Evolutionary conservation across 805 yeast genomes (phyloP).

Genomic region (Priceomyces castillae): DNA sequence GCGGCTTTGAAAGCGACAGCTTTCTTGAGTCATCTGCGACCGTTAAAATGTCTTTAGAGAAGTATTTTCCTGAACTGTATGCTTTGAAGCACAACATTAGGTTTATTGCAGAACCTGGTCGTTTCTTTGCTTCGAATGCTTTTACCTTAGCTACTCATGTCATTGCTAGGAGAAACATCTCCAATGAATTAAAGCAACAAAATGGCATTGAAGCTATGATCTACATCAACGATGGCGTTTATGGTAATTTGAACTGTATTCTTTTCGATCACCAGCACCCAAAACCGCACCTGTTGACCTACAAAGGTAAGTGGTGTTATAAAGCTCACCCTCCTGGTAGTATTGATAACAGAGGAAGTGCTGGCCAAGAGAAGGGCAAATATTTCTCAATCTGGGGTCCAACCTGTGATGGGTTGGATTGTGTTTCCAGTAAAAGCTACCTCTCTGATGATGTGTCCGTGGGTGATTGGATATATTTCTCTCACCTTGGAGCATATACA

Average conservation of each 20-base stretch:
- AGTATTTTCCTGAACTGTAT: constrained; percentile 52
- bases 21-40: constrained; percentile 59
- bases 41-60: constrained; percentile 53
- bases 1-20: constrained; percentile 74
- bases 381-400: constrained; percentile 93
- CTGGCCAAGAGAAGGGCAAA: constrained; percentile 18
- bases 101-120: constrained; percentile 91
- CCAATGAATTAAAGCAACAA: constrained; percentile 15
- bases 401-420: constrained; percentile 95
- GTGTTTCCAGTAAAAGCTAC: constrained; percentile 54
- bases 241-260: constrained; percentile 93
- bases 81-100: constrained; percentile 25
- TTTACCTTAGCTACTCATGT: constrained; percentile 82
- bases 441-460: constrained; percentile 62
- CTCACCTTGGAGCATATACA: constrained; percentile 87
- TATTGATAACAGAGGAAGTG: not conserved
- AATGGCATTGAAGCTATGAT: constrained; percentile 56
- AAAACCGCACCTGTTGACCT: constrained; percentile 60
- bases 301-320: constrained; percentile 29
- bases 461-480: constrained; percentile 92
- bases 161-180: constrained; percentile 70
- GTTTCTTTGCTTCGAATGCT: constrained; percentile 81
- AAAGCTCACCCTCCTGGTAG: not conserved
- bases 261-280: constrained; percentile 89
- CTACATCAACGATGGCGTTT: constrained; percentile 91